Evolutionary conservation across 2,329 filamentous ascomycete genomes (phyloP), one percentile per base, ranked within the genome.

Genomic region (Capronia coronata): DNA sequence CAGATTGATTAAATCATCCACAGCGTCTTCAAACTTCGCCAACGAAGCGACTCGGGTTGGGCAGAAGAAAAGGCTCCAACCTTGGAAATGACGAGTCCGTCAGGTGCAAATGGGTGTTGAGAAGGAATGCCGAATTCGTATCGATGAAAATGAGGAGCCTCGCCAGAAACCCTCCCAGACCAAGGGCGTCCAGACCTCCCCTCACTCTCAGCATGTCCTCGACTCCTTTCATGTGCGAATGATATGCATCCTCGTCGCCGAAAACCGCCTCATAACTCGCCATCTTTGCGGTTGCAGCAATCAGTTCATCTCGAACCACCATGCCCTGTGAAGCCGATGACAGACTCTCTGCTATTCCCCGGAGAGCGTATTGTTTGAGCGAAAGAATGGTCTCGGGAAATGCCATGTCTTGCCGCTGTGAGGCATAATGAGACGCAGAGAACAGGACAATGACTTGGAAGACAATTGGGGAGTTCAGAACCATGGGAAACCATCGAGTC

Each of bases 201-300:
- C 73, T 67, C 35, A 73, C 52, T 14, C 62, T 62, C 9, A 77
- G 62, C 62, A 75, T 71, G 14, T 65, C 62, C 30, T 59, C 53
- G 21, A 76, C 62, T 2, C 69, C 74, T 1, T 63, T 62, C 73
- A 77, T 76, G 62, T 77, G 74, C 2, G 69, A 67, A 43, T 66
- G 61, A 51, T 72, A 76, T 11, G 67, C 65, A 2, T 64, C 59
- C 16, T 65, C 56, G 16, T 67, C 65, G 18, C 74, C 73, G 54
- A 71, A 75, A 52, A 75, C 70, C n/a, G 73, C 72, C 57, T 77
- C 75, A 58, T 74, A 77, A 52, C 69, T 71, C 8, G 73, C 74
- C 72, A 77, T 73, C 54, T 74, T 73, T 27, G 71, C 71, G 2
- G 75, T 71, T 2, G 74, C 73, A 7, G 69, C 71, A 43, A 76